Evolutionary conservation across 2,329 filamentous ascomycete species (phyloP).

Genomic region (Pseudogymnoascus sp.): DNA sequence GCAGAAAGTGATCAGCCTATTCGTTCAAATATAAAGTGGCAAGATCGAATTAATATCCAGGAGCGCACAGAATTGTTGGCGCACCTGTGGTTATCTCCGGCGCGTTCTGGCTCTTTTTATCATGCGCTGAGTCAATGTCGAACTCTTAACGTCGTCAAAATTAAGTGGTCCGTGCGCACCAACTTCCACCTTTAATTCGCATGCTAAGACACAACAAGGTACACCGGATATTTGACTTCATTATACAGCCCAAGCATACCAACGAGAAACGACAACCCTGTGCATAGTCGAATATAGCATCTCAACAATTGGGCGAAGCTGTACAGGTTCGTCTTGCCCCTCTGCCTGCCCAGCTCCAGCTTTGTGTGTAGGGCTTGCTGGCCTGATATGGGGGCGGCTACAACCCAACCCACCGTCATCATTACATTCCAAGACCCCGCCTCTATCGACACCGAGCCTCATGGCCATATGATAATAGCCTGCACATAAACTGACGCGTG

Average conservation of each 20-base stretch:
- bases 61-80: slow-evolving; percentile 28
- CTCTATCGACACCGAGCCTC: slow-evolving; percentile 1
- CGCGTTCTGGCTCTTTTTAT: slow-evolving; percentile 11
- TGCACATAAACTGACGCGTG: slow-evolving; percentile 6
- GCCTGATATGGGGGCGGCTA: slow-evolving; percentile 8
- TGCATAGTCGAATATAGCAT: slow-evolving; percentile 9
- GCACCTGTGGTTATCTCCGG: slow-evolving; percentile 9
- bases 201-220: slow-evolving; percentile 11
- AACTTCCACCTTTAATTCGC: slow-evolving; percentile 11
- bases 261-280: slow-evolving; percentile 9
- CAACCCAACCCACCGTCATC: slow-evolving; percentile 9
- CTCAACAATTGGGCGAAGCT: slow-evolving; percentile 8
- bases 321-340: slow-evolving; percentile 1
- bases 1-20: slow-evolving; percentile 15
- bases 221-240: slow-evolving; percentile 10
- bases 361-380: slow-evolving; percentile 3
- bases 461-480: background rate
- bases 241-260: slow-evolving; percentile 6
- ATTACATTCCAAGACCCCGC: slow-evolving; percentile 9
- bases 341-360: background rate
- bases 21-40: background rate
- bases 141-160: slow-evolving; percentile 5
- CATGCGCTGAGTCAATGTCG: slow-evolving; percentile 10
- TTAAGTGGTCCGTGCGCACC: slow-evolving; percentile 7
- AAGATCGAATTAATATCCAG: background rate